phyloP scores from a whole-genome alignment of 2,329 filamentous ascomycete genomes.

The Exophiala calicioides region DNA sequence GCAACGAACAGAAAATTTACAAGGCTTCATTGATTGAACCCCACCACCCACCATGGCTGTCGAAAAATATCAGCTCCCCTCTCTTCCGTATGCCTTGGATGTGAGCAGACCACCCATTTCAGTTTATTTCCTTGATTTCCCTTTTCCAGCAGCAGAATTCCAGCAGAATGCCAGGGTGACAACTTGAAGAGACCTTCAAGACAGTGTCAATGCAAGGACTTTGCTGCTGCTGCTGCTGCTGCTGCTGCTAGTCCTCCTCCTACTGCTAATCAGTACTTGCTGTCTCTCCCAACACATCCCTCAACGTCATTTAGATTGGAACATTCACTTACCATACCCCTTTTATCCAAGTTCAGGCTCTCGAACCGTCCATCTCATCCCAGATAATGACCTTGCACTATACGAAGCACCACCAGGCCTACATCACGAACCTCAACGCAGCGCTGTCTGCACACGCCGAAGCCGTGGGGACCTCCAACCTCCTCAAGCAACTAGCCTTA shows the following conservation, averaged over 20 bases:
- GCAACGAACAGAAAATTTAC: not conserved
- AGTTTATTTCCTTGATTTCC: not conserved
- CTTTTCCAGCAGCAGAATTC: not conserved
- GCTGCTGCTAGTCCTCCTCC: too few species aligned
- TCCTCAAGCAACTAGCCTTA: slow-evolving; percentile 58
- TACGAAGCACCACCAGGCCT: slow-evolving; percentile 91
- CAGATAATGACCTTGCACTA: slow-evolving; percentile 97
- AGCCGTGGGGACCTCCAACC: slow-evolving; percentile 56
- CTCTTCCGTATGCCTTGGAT: not conserved
- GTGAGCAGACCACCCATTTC: not conserved
- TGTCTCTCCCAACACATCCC: too few species aligned
- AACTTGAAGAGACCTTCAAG: too few species aligned
- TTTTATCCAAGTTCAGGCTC: too few species aligned
- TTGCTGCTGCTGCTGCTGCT: too few species aligned
- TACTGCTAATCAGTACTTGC: too few species aligned
- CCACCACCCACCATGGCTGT: not conserved
- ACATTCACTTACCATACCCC: not conserved
- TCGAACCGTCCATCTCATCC: slow-evolving; percentile 61
- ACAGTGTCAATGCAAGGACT: too few species aligned
- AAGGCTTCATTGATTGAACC: too few species aligned
- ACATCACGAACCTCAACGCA: slow-evolving; percentile 85
- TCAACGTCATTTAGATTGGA: too few species aligned
- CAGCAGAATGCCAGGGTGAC: too few species aligned
- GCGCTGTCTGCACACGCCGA: slow-evolving; percentile 70
- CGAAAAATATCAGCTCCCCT: not conserved